Conservation (phyloP, 352 stramenopile species). For the Pythium pectinolyticum region DNA sequence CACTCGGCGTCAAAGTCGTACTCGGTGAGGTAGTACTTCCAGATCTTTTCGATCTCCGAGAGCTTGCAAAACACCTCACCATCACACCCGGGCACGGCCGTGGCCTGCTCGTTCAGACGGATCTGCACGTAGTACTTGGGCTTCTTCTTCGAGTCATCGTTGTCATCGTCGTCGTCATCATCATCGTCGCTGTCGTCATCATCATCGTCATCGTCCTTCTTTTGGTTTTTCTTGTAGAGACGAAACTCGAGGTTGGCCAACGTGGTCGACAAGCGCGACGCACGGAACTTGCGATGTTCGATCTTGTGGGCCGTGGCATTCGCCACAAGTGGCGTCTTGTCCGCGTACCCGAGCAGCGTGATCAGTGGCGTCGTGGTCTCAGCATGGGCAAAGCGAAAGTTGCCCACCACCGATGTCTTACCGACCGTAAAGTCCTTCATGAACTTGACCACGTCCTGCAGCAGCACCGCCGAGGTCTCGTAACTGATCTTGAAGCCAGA, state of each 20-base stretch:
- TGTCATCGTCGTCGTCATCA: not conserved
- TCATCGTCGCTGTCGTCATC: not conserved
- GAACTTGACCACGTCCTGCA: slow-evolving; percentile 24
- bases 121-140: slow-evolving; percentile 30
- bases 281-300: slow-evolving; percentile 20
- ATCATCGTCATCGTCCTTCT: not conserved
- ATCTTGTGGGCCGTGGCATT: slow-evolving; percentile 7
- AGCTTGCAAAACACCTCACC: slow-evolving; percentile 27
- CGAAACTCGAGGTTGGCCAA: slow-evolving; percentile 31
- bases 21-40: slow-evolving; percentile 22
- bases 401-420: slow-evolving; percentile 21
- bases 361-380: slow-evolving; percentile 30
- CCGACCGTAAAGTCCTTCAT: slow-evolving; percentile 24
- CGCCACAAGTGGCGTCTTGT: slow-evolving; percentile 22
- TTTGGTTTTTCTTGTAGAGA: slow-evolving; percentile 21
- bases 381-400: slow-evolving; percentile 31
- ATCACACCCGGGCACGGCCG: slow-evolving; percentile 23
- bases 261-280: slow-evolving; percentile 18
- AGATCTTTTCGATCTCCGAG: slow-evolving; percentile 24
- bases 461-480: slow-evolving; percentile 28
- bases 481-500: slow-evolving; percentile 29
- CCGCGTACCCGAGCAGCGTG: slow-evolving; percentile 27
- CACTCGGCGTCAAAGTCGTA: slow-evolving; percentile 29
- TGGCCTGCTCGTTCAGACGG: slow-evolving; percentile 31
- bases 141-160: not conserved